Evolutionary conservation across 257 asterid genomes (phyloP).

Genomic region (Plectranthus barbatus): DNA sequence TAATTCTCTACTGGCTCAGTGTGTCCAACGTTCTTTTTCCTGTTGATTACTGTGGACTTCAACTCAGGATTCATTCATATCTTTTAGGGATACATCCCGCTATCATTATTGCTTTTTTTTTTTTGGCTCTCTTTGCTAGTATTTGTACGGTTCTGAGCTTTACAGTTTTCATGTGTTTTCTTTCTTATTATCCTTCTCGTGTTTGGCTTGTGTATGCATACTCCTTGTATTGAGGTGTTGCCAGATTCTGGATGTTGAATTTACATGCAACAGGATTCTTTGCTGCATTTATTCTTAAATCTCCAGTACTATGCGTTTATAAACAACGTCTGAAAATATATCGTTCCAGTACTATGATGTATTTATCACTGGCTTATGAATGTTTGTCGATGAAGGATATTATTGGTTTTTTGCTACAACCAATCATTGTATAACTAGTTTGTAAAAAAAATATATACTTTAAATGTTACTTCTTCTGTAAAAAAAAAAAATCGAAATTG

Average conservation of each 20-base stretch:
- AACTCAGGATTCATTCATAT: background rate
- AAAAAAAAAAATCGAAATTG: slow-evolving; percentile 8
- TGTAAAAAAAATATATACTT: background rate
- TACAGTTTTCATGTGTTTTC: no score
- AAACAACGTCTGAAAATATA: background rate
- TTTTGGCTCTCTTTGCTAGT: background rate
- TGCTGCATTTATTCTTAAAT: background rate
- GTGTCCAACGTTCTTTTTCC: background rate
- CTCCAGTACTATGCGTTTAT: background rate
- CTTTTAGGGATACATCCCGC: background rate
- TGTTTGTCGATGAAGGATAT: background rate
- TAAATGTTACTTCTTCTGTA: background rate
- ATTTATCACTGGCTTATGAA: background rate
- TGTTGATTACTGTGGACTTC: background rate
- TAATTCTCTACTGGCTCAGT: background rate
- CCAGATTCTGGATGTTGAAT: background rate
- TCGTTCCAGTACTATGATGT: background rate
- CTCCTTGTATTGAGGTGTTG: no score
- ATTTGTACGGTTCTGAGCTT: no score
- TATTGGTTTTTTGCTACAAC: background rate
- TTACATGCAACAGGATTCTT: background rate
- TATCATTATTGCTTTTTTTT: background rate
- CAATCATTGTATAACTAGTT: background rate
- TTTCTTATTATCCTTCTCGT: no score
- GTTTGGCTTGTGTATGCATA: no score